phyloP scores from a whole-genome alignment of 1,284 basidiomycete genomes.

The Trametes polyzona region DNA sequence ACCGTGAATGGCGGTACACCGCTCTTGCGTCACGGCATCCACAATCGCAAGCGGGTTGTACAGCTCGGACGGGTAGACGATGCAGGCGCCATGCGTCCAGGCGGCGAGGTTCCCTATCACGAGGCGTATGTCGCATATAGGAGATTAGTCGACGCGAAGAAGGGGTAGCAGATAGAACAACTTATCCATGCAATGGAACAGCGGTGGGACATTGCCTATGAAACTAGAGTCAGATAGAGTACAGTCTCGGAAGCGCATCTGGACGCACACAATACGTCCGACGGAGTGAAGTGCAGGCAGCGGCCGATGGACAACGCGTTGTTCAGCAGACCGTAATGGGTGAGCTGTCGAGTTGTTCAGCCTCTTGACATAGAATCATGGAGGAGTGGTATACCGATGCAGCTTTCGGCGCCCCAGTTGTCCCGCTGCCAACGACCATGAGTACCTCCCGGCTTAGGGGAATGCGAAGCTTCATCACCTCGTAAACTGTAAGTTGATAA shows the following conservation, averaged over 20 bases:
- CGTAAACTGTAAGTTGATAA: conserved; percentile 84
- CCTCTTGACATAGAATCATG: background rate
- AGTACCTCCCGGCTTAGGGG: too few relatives aligned
- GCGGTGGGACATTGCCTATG: conserved; percentile 75
- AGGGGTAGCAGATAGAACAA: too few relatives aligned
- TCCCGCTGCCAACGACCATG: conserved; percentile 57
- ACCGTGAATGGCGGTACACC: conserved; percentile 80
- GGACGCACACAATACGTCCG: conserved; percentile 70
- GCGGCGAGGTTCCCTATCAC: conserved; percentile 82
- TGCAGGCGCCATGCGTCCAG: conserved; percentile 73
- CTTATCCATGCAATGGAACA: conserved; percentile 91
- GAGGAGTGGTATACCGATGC: conserved; percentile 58
- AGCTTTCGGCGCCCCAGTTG: conserved; percentile 79
- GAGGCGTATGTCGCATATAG: conserved; percentile 51
- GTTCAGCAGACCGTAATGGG: conserved; percentile 79
- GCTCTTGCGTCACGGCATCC: conserved; percentile 66
- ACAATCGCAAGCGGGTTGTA: conserved; percentile 70
- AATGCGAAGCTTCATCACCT: conserved; percentile 66
- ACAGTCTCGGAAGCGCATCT: too few relatives aligned
- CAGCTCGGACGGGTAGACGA: conserved; percentile 75
- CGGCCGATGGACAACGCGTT: conserved; percentile 75
- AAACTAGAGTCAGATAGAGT: background rate
- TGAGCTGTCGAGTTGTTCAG: conserved; percentile 50
- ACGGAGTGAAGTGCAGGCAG: conserved; percentile 67
- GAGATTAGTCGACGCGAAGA: too few relatives aligned